phyloP scores from a whole-genome alignment of 1,284 basidiomycete genomes.

The Austroboletus niveus region DNA sequence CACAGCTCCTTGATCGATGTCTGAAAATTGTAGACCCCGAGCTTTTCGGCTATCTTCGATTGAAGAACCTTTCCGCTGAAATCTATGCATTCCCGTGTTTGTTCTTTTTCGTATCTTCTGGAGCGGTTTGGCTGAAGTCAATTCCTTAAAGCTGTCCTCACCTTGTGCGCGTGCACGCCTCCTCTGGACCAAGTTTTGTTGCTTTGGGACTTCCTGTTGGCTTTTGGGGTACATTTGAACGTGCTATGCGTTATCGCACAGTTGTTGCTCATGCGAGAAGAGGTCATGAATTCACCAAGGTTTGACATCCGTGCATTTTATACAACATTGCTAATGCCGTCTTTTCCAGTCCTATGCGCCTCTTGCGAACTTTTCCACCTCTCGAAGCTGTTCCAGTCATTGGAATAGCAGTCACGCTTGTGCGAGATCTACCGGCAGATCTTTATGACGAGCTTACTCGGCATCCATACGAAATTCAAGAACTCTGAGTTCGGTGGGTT shows the following conservation, averaged over 20 bases:
- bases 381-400: conserved; percentile 86
- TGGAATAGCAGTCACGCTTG: conserved; percentile 89
- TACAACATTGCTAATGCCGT: conserved; percentile 11
- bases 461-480: conserved; percentile 76
- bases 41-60: conserved; percentile 77
- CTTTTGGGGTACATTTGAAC: conserved; percentile 95
- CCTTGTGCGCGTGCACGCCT: conserved; percentile 94
- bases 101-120: conserved; percentile 29
- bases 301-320: conserved; percentile 35
- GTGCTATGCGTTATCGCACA: conserved; percentile 96
- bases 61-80: conserved; percentile 95
- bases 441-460: conserved; percentile 87
- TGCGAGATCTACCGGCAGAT: conserved; percentile 86
- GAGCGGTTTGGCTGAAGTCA: conserved; percentile 2
- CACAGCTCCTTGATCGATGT: conserved; percentile 87
- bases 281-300: conserved; percentile 85
- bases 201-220: conserved; percentile 96
- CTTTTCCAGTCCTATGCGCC: conserved; percentile 80
- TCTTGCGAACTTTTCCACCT: conserved; percentile 92
- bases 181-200: conserved; percentile 92
- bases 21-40: conserved; percentile 88
- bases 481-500: conserved; percentile 17
- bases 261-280: conserved; percentile 83
- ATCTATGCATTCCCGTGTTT: conserved; percentile 96
- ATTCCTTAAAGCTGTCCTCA: conserved; percentile 75